Evolutionary conservation across 2,329 filamentous ascomycete genomes (phyloP), one percentile per base, ranked within the genome.

Genomic region (Aspergillus ustus): DNA sequence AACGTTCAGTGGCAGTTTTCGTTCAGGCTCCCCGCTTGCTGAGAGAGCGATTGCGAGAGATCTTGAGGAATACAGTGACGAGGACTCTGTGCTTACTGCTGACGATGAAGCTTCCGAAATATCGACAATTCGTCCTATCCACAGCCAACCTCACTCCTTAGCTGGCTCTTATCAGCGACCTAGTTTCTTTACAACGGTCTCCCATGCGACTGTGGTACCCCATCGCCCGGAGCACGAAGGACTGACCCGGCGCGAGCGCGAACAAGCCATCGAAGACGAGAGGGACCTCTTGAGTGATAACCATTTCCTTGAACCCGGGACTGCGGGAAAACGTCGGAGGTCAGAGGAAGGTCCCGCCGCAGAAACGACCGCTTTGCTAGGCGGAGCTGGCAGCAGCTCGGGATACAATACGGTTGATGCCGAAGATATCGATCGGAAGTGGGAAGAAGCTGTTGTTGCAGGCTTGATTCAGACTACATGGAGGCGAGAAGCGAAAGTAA

Each of bases 401-500:
- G 82, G 83, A 66, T 80, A 81, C 11, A 79, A 81, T 22, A 79
- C 79, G 44, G 81, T 81, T 59, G 81, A 78, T 5, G 79, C 83
- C 4, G 85, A 87, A 50, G 82, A 85, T 55, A 81, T 93, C 54
- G 86, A 90, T 67, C 84, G 87, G 69, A 89, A 91, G 72, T 96
- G 92, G 92, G 89, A 94, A 64, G 90, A 93, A 64, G 94, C 93
- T 0, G 91, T 97, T 11, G 85, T 87, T 0, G 86, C 90, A 0
- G 92, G 93, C 11, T 85, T 88, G 72, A 93, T 98, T 66, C 89
- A 89, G 57, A 97, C 93, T 4, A 96, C 92, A 5, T 98, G 93
- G 93, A 89, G 91, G 76, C 87, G 93, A 64, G 94, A 98, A 81
- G 84, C 90, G 46, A 93, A 93, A 79, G 93, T 93, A 1, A 84